Evolutionary conservation across 2,329 filamentous ascomycete species (phyloP).

Genomic region (Aspergillus floridensis): DNA sequence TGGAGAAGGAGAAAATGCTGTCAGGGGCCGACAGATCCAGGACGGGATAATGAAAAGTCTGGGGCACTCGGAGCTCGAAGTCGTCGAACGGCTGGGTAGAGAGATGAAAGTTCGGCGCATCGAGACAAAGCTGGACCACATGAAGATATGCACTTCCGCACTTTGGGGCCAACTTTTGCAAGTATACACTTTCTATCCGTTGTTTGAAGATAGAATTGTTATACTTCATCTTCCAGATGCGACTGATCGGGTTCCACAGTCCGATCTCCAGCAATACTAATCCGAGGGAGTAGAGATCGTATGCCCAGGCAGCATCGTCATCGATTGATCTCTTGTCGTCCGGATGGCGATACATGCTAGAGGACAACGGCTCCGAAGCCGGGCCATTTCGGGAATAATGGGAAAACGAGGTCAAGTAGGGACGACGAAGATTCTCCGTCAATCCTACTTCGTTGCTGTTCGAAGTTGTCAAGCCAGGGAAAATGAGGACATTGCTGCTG

Average conservation of each 20-base stretch:
- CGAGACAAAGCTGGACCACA: conserved; percentile 60
- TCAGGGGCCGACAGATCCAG: conserved; percentile 42
- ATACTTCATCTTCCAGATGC: conserved; percentile 65
- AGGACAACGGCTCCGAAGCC: conserved; percentile 44
- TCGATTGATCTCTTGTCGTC: conserved; percentile 43
- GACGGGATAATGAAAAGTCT: conserved; percentile 43
- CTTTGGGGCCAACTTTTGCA: conserved; percentile 60
- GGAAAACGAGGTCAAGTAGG: conserved; percentile 59
- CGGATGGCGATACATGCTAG: conserved; percentile 62
- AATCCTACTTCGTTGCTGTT: conserved; percentile 35
- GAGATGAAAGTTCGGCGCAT: conserved; percentile 53
- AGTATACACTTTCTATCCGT: conserved; percentile 61
- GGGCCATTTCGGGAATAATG: conserved; percentile 55
- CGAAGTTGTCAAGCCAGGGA: conserved; percentile 41
- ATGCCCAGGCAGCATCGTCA: conserved; percentile 42
- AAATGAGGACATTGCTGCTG: conserved; percentile 62
- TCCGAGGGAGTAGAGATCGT: conserved; percentile 62
- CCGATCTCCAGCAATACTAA: conserved; percentile 63
- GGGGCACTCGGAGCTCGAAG: conserved; percentile 39
- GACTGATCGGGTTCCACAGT: conserved; percentile 61
- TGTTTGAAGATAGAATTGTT: conserved; percentile 61
- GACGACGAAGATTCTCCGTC: conserved; percentile 50
- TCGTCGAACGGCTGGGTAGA: conserved; percentile 44
- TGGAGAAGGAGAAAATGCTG: conserved; percentile 43
- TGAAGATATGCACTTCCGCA: conserved; percentile 64